Base-by-base conservation (phyloP, 139 green algal species). In the Marvania coccoides region DNA sequence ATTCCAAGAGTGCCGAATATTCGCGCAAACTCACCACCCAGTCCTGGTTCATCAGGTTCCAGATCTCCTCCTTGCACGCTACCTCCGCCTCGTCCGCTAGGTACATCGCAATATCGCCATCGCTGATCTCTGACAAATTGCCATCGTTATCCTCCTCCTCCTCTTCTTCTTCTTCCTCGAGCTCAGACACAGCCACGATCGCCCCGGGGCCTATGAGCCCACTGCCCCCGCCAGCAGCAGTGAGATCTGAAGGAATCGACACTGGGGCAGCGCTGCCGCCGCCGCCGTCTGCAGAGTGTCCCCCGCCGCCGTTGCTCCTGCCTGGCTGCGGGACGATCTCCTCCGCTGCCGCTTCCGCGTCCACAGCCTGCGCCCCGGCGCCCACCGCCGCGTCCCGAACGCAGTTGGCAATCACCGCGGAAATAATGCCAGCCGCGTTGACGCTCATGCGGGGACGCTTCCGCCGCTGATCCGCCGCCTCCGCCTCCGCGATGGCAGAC, bases 31-130 rank as follows among this genome's bases (percentile, higher is more conserved):
- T n/a, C n/a, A n/a, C n/a, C 40, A 80, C 33, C 62, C 70, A 80
- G n/a, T 80, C 73, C 5, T 47, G 38, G 55, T 80, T 80, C 73
- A 78, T 79, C 69, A 78, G 66, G 62, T 73, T 79, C 73, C 73
- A 80, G 38, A 79, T 79, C 65, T 79, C 72, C 45, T 79, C 65
- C 58, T 79, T 79, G 58, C 39, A 73, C 47, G 40, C 51, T 2
- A 80, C 61, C 63, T 79, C 39, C 6, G 39, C 47, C 45, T 58
- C 39, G 31, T 77, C 69, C 9, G 72, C 72, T 5, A 73, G 26
- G 54, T 69, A 79, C 59, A 63, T 62, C 12, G 47, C 55, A 26
- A 79, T 67, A 23, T 78, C 72, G 7, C 26, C 29, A 15, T 79
- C 69, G 5, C 35, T 63, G 47, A 79, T 78, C 24, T 78, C 72